phyloP scores from a whole-genome alignment of 2,329 filamentous ascomycete genomes.

The Epichloe uncinata region DNA sequence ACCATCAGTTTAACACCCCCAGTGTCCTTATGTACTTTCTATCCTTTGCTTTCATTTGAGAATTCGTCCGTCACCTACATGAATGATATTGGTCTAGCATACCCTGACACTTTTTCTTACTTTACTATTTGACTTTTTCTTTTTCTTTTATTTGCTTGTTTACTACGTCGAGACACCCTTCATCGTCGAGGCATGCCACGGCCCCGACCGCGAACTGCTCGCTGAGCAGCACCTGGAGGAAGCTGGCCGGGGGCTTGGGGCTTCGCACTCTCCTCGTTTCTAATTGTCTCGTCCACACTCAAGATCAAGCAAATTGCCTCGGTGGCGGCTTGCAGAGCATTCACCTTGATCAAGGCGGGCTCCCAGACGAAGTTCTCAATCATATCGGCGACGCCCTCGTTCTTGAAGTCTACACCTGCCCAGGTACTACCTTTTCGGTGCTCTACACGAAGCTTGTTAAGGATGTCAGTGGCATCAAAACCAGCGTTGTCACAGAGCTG shows the following conservation, averaged over 20 bases:
- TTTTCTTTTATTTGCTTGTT: constrained; percentile 2
- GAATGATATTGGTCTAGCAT: background rate
- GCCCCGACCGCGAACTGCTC: constrained; percentile 70
- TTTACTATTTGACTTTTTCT: background rate
- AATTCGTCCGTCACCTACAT: background rate
- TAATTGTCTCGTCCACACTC: constrained; percentile 95
- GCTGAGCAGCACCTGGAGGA: constrained; percentile 73
- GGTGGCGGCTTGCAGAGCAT: constrained; percentile 89
- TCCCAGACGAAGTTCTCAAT: constrained; percentile 97
- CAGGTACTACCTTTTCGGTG: constrained; percentile 86
- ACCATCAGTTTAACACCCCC: constrained; percentile 12
- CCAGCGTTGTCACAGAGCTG: constrained; percentile 98
- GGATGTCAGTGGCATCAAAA: constrained; percentile 94
- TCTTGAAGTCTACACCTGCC: constrained; percentile 90
- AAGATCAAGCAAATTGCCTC: constrained; percentile 93
- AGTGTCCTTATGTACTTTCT: background rate
- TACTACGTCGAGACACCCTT: constrained; percentile 1
- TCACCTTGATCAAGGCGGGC: constrained; percentile 88
- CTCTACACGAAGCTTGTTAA: constrained; percentile 91
- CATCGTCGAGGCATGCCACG: constrained; percentile 82
- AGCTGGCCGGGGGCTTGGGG: constrained; percentile 71
- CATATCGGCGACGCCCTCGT: constrained; percentile 89
- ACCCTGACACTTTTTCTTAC: background rate
- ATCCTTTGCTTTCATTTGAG: background rate
- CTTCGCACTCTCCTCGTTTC: constrained; percentile 83